A percentile compares a stretch with the other conserved stretches of the same genome.
These are phyloP conservation scores for Trichoderma brevicompactum DNA, from an alignment of 2,329 filamentous ascomycete genomes.

Conservation along the genomic window DNA sequence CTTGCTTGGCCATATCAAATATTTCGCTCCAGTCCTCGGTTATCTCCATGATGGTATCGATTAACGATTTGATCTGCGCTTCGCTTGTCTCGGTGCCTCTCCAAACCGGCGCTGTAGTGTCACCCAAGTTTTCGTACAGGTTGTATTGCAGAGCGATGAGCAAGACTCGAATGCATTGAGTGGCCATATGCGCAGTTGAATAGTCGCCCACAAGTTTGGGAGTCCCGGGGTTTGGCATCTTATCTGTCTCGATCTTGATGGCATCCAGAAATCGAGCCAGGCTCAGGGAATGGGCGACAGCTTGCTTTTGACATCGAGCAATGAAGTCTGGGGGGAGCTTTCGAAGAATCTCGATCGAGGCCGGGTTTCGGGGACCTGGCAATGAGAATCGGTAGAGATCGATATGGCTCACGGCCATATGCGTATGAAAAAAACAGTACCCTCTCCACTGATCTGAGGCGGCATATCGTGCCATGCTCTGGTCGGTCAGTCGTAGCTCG, in stretches of 20 bases:
- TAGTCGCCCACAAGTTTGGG: slow-evolving; percentile 40
- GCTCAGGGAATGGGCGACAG: slow-evolving; percentile 46
- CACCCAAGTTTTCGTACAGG: slow-evolving; percentile 43
- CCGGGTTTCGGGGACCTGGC: slow-evolving; percentile 42
- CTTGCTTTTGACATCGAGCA: slow-evolving; percentile 45
- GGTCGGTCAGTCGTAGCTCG: slow-evolving; percentile 42
- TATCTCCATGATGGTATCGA: slow-evolving; percentile 43
- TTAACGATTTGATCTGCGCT: slow-evolving; percentile 39
- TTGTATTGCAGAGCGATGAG: slow-evolving; percentile 44
- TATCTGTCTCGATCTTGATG: slow-evolving; percentile 39
- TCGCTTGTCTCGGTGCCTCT: slow-evolving; percentile 41
- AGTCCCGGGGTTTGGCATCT: slow-evolving; percentile 35
- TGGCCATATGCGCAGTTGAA: slow-evolving; percentile 41
- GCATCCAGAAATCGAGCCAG: slow-evolving; percentile 45
- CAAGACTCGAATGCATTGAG: slow-evolving; percentile 41
- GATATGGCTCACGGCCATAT: slow-evolving; percentile 44
- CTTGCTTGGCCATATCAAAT: slow-evolving; percentile 38
- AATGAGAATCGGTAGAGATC: slow-evolving; percentile 48
- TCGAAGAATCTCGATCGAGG: slow-evolving; percentile 40
- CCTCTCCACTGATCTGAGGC: slow-evolving; percentile 40
- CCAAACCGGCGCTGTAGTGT: slow-evolving; percentile 46
- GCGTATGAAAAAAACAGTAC: slow-evolving; percentile 46
- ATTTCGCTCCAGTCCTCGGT: slow-evolving; percentile 42
- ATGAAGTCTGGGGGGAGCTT: slow-evolving; percentile 45
- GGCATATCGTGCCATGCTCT: slow-evolving; percentile 42